Conservation (phyloP, 352 stramenopile genomes). For the Phytophthora melonis region DNA sequence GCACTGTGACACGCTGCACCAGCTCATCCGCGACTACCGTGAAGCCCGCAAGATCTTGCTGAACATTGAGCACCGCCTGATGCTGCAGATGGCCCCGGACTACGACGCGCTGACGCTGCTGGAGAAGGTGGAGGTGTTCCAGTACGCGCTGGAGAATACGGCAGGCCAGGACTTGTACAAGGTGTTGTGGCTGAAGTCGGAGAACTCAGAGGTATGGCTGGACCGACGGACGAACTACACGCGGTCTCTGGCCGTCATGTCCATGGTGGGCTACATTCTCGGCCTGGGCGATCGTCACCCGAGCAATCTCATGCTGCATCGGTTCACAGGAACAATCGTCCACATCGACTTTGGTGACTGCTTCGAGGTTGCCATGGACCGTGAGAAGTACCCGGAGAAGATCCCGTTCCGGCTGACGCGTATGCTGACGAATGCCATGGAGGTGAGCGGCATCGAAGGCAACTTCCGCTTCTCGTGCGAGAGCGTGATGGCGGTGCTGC, state of each 20-base stretch:
- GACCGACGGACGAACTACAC: slow-evolving; percentile 98
- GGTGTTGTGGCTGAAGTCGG: slow-evolving; percentile 96
- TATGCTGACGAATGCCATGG: slow-evolving; percentile 99
- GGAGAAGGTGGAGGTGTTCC: slow-evolving; percentile 99
- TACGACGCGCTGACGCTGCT: slow-evolving; percentile 97
- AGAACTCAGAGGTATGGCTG: slow-evolving; percentile 99
- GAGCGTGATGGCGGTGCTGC: slow-evolving; percentile 97
- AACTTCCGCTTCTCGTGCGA: slow-evolving; percentile 99
- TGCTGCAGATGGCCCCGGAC: slow-evolving; percentile 91
- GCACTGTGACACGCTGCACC: slow-evolving; percentile 98
- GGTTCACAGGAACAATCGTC: slow-evolving; percentile 96
- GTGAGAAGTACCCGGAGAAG: slow-evolving; percentile 99
- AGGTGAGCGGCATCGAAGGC: slow-evolving; percentile 97
- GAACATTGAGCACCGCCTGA: slow-evolving; percentile 95
- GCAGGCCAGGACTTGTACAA: slow-evolving; percentile 98
- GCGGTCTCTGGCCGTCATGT: slow-evolving; percentile 98
- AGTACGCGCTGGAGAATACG: slow-evolving; percentile 93
- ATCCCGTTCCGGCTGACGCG: slow-evolving; percentile 99
- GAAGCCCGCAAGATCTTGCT: slow-evolving; percentile 92
- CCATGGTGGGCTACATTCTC: slow-evolving; percentile 99
- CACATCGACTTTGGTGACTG: slow-evolving; percentile 98
- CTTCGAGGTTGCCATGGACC: slow-evolving; percentile 99
- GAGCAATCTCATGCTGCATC: slow-evolving; percentile 99
- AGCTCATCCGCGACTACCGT: slow-evolving; percentile 96
- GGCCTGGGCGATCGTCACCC: slow-evolving; percentile 99